Base-by-base conservation (phyloP, 1,284 basidiomycete species). In the Coniophora puteana region DNA sequence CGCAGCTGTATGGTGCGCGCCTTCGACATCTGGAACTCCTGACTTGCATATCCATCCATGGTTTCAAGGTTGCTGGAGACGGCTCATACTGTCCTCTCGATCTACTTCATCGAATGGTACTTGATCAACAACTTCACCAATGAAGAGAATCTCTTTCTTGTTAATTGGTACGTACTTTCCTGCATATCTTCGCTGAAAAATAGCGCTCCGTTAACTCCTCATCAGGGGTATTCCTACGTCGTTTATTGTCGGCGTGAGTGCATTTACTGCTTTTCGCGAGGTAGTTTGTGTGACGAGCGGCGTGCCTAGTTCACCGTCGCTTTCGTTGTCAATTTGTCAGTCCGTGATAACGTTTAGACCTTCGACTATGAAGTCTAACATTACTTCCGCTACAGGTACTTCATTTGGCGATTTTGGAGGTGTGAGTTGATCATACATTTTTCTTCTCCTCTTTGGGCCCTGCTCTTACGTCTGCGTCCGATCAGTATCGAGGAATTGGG, bases 231-330 rank as follows among this genome's bases (percentile, higher is more conserved):
- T n/a, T n/a, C n/a, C n/a, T n/a, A 8, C 21, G 8, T 8, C 10
- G 7, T 35, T 20, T 20, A 16, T 35, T 35, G 33, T 35, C 18
- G 33, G 33, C 33, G 33, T 35, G 23, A 17, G 33, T 35, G n/a
- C n/a, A n/a, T n/a, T n/a, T n/a, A n/a, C n/a, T n/a, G n/a, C n/a
- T n/a, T n/a, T n/a, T n/a, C n/a, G n/a, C n/a, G n/a, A n/a, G n/a
- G n/a, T n/a, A n/a, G n/a, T n/a, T n/a, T n/a, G n/a, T n/a, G n/a
- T n/a, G n/a, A n/a, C n/a, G 6, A 35, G 18, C n/a, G n/a, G n/a
- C 21, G 5, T 13, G 6, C 14, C 14, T 21, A 35, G 33, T 35
- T 35, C 33, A 13, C 23, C 17, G 23, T 35, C 23, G 33, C 33
- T 10, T 35, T 16, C 14, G 16, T 21, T 21, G 33, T 35, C 8